Evolutionary conservation across 805 yeast species (phyloP), one percentile per base, ranked within the genome.

Genomic region (Myxozyma neglecta): DNA sequence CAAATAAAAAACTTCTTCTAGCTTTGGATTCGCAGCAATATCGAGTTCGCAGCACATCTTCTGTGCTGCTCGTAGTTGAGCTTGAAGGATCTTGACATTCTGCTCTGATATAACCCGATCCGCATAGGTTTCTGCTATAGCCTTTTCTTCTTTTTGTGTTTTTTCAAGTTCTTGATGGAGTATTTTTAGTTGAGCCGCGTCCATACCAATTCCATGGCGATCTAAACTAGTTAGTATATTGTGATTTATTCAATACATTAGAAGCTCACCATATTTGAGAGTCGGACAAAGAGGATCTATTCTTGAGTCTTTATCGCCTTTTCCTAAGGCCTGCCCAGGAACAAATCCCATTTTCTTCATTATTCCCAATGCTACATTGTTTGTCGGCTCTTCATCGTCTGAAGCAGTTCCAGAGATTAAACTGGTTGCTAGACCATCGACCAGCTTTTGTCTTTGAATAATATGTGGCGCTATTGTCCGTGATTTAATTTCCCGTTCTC

Each of bases 281-380:
- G 7, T 64, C 24, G 9, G 66, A 65, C 11, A 69, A 8, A 7
- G 79, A 68, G 0, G 83, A 82, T 50, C 72, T 5, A 51, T 9
- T 1, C 18, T 10, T 6, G 56, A 5, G 29, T 43, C 48, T 36
- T 77, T 5, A 57, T 43, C n/a, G 16, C 29, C 14, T 24, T 56
- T 65, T 0, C 87, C 86, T 16, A 83, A 70, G 0, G 77, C 68
- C 32, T 77, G 75, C 18, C 86, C 87, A 2, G 78, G 69, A 57
- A 74, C 77, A 68, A 77, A 85, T 0, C 88, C 88, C 88, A 85
- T 84, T 65, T 76, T 80, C 65, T 76, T 74, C 88, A 85, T 83
- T 63, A 84, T 83, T 6, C 76, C 66, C 29, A 82, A 73, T 13
- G 66, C 69, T 6, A 56, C 45, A 20, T 40, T 58, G 14, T 37